Evolutionary conservation across 176 grass and related monocot genomes (phyloP).

Genomic region (Neostapfia colusana): DNA sequence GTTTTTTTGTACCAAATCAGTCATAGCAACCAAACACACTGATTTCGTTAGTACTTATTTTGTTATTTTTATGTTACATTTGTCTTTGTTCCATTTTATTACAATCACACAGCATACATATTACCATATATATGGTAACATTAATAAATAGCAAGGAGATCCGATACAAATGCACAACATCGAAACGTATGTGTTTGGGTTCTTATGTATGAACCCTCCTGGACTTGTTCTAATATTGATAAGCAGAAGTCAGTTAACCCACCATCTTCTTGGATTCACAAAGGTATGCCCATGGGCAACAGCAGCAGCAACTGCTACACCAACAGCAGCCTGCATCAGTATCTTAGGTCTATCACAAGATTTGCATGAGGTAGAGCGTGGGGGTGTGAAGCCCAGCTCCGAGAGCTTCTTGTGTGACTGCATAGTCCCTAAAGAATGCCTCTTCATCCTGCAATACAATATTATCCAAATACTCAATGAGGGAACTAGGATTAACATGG

Average conservation of each 20-base stretch:
- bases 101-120: neutral
- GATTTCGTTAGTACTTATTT: neutral
- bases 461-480: neutral
- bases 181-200: neutral
- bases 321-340: conserved; percentile 30
- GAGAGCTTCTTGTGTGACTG: conserved; percentile 66
- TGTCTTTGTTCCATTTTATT: conserved; percentile 24
- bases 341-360: neutral
- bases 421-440: conserved; percentile 61
- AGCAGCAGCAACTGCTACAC: conserved; percentile 34
- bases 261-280: conserved; percentile 39
- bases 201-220: too few relatives aligned
- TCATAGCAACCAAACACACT: neutral
- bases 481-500: neutral
- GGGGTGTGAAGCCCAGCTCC: conserved; percentile 58
- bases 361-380: neutral
- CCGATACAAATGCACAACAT: neutral
- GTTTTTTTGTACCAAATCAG: neutral
- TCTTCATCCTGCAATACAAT: conserved; percentile 58
- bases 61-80: neutral
- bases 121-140: neutral
- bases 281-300: conserved; percentile 40
- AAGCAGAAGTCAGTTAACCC: neutral
- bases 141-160: neutral
- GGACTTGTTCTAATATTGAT: neutral